Evolutionary conservation across 805 yeast genomes (phyloP).

Genomic region (Candida ponderosae): DNA sequence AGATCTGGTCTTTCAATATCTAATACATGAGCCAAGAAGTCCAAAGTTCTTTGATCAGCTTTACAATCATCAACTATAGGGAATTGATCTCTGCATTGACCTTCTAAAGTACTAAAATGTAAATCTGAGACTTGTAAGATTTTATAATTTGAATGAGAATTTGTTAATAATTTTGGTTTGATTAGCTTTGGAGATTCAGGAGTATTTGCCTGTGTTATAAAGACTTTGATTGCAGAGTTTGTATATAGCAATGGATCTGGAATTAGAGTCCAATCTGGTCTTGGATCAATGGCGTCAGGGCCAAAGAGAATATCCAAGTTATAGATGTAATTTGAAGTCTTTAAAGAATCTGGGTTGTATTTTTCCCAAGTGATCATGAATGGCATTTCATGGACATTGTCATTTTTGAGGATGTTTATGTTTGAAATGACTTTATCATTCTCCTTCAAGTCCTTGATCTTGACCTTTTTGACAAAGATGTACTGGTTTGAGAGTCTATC

Average conservation of each 20-base stretch:
- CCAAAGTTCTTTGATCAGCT: slow-evolving; percentile 70
- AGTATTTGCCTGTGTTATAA: slow-evolving; percentile 16
- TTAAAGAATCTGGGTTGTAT: slow-evolving; percentile 3
- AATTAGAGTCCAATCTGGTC: slow-evolving; percentile 54
- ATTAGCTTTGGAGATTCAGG: slow-evolving; percentile 6
- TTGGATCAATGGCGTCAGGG: slow-evolving; percentile 63
- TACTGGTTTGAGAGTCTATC: slow-evolving; percentile 4
- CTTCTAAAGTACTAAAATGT: slow-evolving; percentile 82
- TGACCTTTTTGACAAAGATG: slow-evolving; percentile 7
- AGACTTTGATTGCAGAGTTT: slow-evolving; percentile 11
- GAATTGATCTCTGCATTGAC: slow-evolving; percentile 67
- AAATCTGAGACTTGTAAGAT: slow-evolving; percentile 87
- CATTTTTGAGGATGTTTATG: background rate
- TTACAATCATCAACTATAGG: slow-evolving; percentile 53
- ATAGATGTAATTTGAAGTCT: slow-evolving; percentile 29
- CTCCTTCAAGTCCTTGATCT: background rate
- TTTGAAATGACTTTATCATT: slow-evolving; percentile 3
- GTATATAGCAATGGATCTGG: slow-evolving; percentile 3
- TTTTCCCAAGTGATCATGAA: background rate
- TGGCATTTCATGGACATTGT: background rate
- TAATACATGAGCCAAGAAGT: slow-evolving; percentile 53
- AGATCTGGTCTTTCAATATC: slow-evolving; percentile 78
- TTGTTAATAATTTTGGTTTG: slow-evolving; percentile 23
- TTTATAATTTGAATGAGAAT: slow-evolving; percentile 49
- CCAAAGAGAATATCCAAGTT: slow-evolving; percentile 71